phyloP scores from a whole-genome alignment of 352 stramenopile genomes.

The Plasmopara muralis region DNA sequence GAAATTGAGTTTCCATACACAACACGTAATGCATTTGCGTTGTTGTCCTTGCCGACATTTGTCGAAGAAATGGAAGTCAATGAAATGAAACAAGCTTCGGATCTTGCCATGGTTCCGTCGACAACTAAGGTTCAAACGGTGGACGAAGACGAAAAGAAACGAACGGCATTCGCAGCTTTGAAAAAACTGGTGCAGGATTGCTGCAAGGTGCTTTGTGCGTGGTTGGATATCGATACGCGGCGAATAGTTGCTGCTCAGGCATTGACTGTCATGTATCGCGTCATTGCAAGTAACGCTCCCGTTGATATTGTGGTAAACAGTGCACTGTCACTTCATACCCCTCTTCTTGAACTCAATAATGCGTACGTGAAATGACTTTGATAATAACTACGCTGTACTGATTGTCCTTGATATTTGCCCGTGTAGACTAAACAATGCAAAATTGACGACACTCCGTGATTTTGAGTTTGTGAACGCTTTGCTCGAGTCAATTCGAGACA shows the following conservation, averaged over 20 bases:
- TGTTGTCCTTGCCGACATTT: slow-evolving; percentile 54
- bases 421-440: slow-evolving; percentile 31
- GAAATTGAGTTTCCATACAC: slow-evolving; percentile 40
- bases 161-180: slow-evolving; percentile 10
- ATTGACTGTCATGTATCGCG: slow-evolving; percentile 33
- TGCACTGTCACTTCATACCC: slow-evolving; percentile 17
- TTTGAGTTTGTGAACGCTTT: slow-evolving; percentile 52
- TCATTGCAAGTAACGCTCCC: slow-evolving; percentile 14
- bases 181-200: slow-evolving; percentile 31
- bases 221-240: slow-evolving; percentile 24
- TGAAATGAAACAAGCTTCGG: slow-evolving; percentile 24
- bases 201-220: slow-evolving; percentile 34
- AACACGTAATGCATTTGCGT: slow-evolving; percentile 33
- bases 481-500: slow-evolving; percentile 54
- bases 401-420: not conserved
- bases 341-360: slow-evolving; percentile 24
- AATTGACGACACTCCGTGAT: slow-evolving; percentile 31
- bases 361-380: slow-evolving; percentile 16
- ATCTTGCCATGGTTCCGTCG: slow-evolving; percentile 6
- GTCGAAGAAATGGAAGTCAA: slow-evolving; percentile 39
- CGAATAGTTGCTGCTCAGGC: slow-evolving; percentile 33
- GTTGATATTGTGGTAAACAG: slow-evolving; percentile 16
- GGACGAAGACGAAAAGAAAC: slow-evolving; percentile 31
- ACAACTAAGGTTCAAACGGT: slow-evolving; percentile 15
- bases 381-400: not conserved